Base-by-base conservation (phyloP, 306 rosid genomes). In the Sechiopsis laciniata region DNA sequence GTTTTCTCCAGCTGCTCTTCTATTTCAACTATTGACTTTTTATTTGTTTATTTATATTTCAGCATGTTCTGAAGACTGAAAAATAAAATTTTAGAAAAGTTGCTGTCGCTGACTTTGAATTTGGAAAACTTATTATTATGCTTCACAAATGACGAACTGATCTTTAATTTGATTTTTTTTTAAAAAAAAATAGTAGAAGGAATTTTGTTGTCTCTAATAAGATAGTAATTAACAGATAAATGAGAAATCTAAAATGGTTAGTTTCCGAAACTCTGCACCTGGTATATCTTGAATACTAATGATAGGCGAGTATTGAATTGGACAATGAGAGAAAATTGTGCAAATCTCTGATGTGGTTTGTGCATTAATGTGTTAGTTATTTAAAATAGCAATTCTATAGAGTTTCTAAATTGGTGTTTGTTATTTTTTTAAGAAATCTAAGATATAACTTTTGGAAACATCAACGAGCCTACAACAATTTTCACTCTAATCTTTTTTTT, bases 61-160 rank as follows among this genome's bases (percentile, higher is more conserved):
- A 37, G 54, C 53, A 17, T 40, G 71, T 65, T 69, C 29, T 51
- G 58, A 21, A 14, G 74, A 69, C 58, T 50, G 59, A 24, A 69
- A 8, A 14, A 24, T 20, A 15, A 50, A 24, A 14, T 50, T 45
- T 21, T 29, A 69, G 57, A 24, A 15, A 68, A 68, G 56, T 68
- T 45, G 56, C 56, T 20, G 12, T 68, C 59, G 45, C 59, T 69
- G 74, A 69, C 74, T 51, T 69, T 22, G 56, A 69, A 13, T 17
- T 69, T 55, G 74, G 15, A 69, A 19, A 69, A 14, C 15, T 69
- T 22, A 48, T 67, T 14, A 69, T 50, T 21, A 15, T 17, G 7
- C 11, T 46, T 6, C 20, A 3, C 56, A 20, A 6, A 21, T 68
- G 22, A 45, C 40, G 35, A 45, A 46, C 6, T 2, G 45, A 37